Evolutionary conservation across 2,329 filamentous ascomycete genomes (phyloP).

Genomic region (Cryphonectria parasitica): DNA sequence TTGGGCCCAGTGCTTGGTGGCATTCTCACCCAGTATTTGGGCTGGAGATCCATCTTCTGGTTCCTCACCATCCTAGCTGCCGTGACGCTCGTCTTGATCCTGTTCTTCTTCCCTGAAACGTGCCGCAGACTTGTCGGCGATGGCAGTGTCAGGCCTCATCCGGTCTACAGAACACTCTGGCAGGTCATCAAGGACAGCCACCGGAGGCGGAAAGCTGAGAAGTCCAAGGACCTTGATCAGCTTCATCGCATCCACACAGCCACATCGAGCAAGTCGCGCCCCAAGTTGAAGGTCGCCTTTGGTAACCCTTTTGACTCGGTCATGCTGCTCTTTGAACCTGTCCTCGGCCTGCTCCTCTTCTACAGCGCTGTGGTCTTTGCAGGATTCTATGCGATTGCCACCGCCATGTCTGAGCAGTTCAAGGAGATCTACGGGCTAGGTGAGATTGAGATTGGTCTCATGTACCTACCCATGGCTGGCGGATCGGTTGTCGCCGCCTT

Average conservation of each 20-base stretch:
- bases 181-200: slow-evolving; percentile 33
- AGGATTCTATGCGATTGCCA: slow-evolving; percentile 53
- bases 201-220: slow-evolving; percentile 18
- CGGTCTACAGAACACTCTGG: slow-evolving; percentile 35
- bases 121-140: slow-evolving; percentile 49
- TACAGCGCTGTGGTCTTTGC: slow-evolving; percentile 52
- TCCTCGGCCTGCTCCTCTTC: slow-evolving; percentile 62
- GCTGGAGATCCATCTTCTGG: slow-evolving; percentile 59
- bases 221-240: slow-evolving; percentile 14
- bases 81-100: slow-evolving; percentile 41
- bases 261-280: slow-evolving; percentile 14
- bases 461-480: slow-evolving; percentile 55
- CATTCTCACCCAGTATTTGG: slow-evolving; percentile 49
- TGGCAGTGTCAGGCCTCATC: slow-evolving; percentile 44
- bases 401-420: slow-evolving; percentile 50
- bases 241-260: slow-evolving; percentile 18
- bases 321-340: slow-evolving; percentile 79
- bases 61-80: slow-evolving; percentile 47
- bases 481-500: slow-evolving; percentile 53
- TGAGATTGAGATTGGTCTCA: slow-evolving; percentile 57
- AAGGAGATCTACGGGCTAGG: slow-evolving; percentile 60
- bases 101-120: slow-evolving; percentile 51
- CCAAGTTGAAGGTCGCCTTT: slow-evolving; percentile 58
- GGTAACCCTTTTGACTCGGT: slow-evolving; percentile 88
- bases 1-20: slow-evolving; percentile 55